Evolutionary conservation across 2,329 filamentous ascomycete species (phyloP).

Genomic region (Trichophyton simii): DNA sequence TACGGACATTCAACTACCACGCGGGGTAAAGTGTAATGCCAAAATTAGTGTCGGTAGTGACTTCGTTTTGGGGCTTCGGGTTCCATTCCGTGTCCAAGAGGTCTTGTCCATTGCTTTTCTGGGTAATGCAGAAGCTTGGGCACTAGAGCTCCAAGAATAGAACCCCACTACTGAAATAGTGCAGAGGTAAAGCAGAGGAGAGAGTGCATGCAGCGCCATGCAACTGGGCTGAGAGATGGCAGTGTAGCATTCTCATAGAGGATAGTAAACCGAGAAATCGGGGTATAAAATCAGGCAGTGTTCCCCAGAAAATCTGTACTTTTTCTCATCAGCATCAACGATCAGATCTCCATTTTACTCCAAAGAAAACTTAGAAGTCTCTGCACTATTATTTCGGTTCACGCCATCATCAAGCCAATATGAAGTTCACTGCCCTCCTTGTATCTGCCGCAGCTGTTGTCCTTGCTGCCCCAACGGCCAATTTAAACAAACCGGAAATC

Average conservation of each 20-base stretch:
- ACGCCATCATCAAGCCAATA: slow-evolving; percentile 5
- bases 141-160: not conserved
- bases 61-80: not conserved
- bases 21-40: not conserved
- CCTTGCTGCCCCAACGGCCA: slow-evolving; percentile 8
- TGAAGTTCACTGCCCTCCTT: slow-evolving; percentile 13
- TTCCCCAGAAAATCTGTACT: not conserved
- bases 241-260: not conserved
- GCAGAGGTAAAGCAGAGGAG: not conserved
- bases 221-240: not conserved
- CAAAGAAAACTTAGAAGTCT: not conserved
- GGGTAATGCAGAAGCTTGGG: not conserved
- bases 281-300: slow-evolving; percentile 6
- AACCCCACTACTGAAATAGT: not conserved
- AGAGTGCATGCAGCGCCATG: not conserved
- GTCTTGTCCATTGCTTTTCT: not conserved
- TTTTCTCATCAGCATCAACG: not conserved
- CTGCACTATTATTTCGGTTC: not conserved
- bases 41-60: not conserved
- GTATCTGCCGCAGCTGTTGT: slow-evolving; percentile 9
- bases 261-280: not conserved
- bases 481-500: slow-evolving; percentile 1
- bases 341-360: not conserved
- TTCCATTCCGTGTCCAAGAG: not conserved
- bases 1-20: not conserved